These are phyloP conservation scores for Erodium texanum DNA, from an alignment of 441 rosid species.

Conservation along the genomic window DNA sequence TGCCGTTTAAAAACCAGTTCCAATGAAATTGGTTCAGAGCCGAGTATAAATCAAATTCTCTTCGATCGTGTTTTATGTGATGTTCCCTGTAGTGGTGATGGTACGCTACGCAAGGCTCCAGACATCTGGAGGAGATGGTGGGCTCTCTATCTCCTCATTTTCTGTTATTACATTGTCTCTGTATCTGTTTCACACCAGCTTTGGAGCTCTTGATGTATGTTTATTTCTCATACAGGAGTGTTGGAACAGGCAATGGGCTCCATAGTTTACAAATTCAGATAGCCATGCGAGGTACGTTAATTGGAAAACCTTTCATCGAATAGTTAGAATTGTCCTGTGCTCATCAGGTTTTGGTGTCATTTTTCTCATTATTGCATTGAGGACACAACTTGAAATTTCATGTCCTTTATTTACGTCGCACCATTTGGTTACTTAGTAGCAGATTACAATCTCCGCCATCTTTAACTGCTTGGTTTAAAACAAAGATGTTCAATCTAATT, in stretches of 20 bases:
- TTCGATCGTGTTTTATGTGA: slow-evolving; percentile 93
- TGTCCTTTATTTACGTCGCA: background rate
- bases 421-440: background rate
- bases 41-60: slow-evolving; percentile 41
- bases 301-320: background rate
- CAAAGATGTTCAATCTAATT: background rate
- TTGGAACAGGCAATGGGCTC: slow-evolving; percentile 83
- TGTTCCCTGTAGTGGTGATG: slow-evolving; percentile 98
- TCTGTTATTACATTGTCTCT: background rate
- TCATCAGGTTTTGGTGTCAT: background rate
- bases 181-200: slow-evolving; percentile 7
- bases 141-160: slow-evolving; percentile 2
- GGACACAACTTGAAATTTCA: background rate
- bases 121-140: slow-evolving; percentile 96
- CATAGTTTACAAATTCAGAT: slow-evolving; percentile 80
- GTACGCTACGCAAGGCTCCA: slow-evolving; percentile 96
- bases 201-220: slow-evolving; percentile 14
- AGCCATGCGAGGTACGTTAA: slow-evolving; percentile 69
- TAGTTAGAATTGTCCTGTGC: background rate
- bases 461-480: background rate
- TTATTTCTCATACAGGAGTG: slow-evolving; percentile 41
- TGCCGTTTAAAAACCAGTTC: slow-evolving; percentile 51
- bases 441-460: background rate
- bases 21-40: slow-evolving; percentile 27
- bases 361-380: background rate